Evolutionary conservation across 257 asterid species (phyloP), one percentile per base, ranked within the genome.

Genomic region (Vinca minor): DNA sequence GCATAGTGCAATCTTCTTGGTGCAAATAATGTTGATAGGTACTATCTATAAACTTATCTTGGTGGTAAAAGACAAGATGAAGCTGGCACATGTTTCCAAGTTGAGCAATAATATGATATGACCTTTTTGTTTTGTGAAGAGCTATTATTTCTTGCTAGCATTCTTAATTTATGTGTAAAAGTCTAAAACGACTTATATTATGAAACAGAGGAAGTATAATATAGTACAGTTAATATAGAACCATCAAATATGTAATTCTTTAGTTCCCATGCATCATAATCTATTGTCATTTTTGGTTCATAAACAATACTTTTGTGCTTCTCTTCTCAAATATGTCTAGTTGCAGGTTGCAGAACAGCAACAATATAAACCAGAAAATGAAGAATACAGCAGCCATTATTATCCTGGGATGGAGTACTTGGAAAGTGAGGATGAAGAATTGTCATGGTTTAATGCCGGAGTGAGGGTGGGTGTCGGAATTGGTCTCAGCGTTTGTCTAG

Each of bases 371-470:
- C 69, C 67, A 38, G 81, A 82, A 66, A 75, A 73, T 15, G 84
- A 71, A 67, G 81, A 62, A 1, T 68, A 62, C 49, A 39, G 65
- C 49, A 39, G 65, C 78, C 64, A 57, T 47, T 70, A 66, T 18
- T 76, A 74, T 65, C 49, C 65, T 13, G 76, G 67, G 47, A 75
- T 66, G 74, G 89, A 81, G 34, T 76, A 79, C 41, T 12, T 72
- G 2, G 87, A 78, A 57, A 75, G 84, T 8, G 87, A 81, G 46
- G 95, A 84, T 17, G 92, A 81, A 64, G 95, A 87, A 56, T 59
- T 82, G 17, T 73, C 95, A 6, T 82, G 92, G 95, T 87, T 87
- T 78, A 87, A 82, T 65, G 85, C 95, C 5, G 95, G 95, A 50
- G 83, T 87, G 26, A 78, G 89, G 60, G 89, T 87, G 10, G 95